These are phyloP conservation scores for Fusarium sterilihyphosum DNA, from an alignment of 2,329 filamentous ascomycete genomes.

Conservation along the genomic window DNA sequence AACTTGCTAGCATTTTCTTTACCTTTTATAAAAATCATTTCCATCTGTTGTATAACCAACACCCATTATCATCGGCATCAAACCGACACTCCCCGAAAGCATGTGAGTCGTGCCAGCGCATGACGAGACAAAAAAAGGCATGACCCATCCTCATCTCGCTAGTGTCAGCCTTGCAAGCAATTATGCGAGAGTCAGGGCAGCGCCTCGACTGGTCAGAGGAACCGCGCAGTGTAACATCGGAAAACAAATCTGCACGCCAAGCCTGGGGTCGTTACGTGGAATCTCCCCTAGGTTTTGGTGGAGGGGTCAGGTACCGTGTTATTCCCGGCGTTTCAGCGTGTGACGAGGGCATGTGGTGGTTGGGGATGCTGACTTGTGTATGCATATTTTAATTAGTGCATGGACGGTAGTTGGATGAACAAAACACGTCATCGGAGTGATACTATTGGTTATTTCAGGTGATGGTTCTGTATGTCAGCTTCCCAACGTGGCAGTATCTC, in stretches of 20 bases:
- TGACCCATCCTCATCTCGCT: neutral
- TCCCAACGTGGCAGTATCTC: neutral
- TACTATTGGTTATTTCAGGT: neutral
- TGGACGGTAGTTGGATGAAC: too few species aligned
- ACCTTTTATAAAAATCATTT: neutral
- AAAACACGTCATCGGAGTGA: neutral
- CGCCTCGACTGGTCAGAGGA: neutral
- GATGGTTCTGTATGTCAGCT: neutral
- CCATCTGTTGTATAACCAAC: neutral
- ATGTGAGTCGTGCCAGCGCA: conserved; percentile 17
- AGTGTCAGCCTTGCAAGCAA: neutral
- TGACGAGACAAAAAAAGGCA: conserved; percentile 12
- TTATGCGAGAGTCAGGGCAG: conserved; percentile 12
- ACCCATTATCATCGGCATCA: neutral
- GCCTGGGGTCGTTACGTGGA: neutral
- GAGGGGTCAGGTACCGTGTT: neutral
- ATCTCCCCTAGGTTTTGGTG: neutral
- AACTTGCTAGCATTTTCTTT: neutral
- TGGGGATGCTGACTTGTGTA: neutral
- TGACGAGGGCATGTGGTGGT: conserved; percentile 12
- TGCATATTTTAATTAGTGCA: neutral
- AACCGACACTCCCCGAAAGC: conserved; percentile 29
- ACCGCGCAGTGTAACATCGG: neutral
- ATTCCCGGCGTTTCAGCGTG: neutral
- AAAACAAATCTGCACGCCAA: neutral